phyloP scores from a whole-genome alignment of 345 rosid species.

The Erodium maritimum region DNA sequence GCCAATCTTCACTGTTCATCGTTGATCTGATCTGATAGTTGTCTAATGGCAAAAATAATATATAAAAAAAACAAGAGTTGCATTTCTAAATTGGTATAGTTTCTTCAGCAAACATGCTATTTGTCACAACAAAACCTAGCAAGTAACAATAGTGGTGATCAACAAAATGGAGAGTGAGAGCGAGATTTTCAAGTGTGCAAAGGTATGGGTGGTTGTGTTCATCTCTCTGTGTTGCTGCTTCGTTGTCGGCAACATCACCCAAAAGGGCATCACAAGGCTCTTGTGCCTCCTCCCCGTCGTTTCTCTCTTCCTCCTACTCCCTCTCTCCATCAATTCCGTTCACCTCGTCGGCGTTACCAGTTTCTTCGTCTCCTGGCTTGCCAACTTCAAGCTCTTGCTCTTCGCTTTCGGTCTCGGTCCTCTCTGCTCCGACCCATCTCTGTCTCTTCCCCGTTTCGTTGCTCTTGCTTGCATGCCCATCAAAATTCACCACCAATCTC shows the following conservation, averaged over 20 bases:
- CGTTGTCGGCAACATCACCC: slow-evolving; percentile 5
- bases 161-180: too few relatives aligned
- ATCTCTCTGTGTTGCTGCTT: slow-evolving; percentile 15
- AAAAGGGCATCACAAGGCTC: slow-evolving; percentile 11
- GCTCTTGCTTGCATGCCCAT: slow-evolving; percentile 18
- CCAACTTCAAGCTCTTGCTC: slow-evolving; percentile 28
- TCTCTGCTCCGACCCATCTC: slow-evolving; percentile 12
- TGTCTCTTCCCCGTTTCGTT: slow-evolving; percentile 9
- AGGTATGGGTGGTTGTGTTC: slow-evolving; percentile 19
- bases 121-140: too few relatives aligned
- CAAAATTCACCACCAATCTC: too few relatives aligned
- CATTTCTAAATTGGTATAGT: too few relatives aligned
- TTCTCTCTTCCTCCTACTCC: slow-evolving; percentile 20
- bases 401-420: slow-evolving; percentile 26
- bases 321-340: slow-evolving; percentile 13
- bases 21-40: too few relatives aligned
- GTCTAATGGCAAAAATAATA: too few relatives aligned
- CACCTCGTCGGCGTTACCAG: slow-evolving; percentile 14
- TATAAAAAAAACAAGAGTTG: too few relatives aligned
- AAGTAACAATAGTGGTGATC: too few relatives aligned
- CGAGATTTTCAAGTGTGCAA: slow-evolving; percentile 9
- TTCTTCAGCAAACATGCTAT: too few relatives aligned
- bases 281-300: slow-evolving; percentile 12
- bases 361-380: slow-evolving; percentile 27
- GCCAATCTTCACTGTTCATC: too few relatives aligned